Conservation (phyloP, 2,329 filamentous ascomycete genomes). For the Ophioceras dolichostomum region DNA sequence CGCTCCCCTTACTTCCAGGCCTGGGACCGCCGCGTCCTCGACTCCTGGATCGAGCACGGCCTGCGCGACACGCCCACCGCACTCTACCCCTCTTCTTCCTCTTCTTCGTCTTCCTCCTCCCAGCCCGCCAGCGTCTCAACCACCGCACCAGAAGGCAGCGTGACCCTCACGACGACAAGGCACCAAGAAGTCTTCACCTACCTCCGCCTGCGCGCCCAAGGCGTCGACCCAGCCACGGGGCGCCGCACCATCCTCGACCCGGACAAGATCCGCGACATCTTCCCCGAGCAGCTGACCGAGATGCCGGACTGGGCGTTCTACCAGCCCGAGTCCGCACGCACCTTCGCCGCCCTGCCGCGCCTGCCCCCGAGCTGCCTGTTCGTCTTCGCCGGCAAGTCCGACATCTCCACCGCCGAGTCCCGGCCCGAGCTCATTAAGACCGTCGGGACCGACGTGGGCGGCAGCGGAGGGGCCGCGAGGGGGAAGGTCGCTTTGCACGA, state of each 20-base stretch:
- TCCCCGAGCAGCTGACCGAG: conserved; percentile 19
- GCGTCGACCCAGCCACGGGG: conserved; percentile 21
- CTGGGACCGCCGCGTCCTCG: conserved; percentile 74
- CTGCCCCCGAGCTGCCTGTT: conserved; percentile 57
- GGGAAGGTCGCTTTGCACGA: conserved; percentile 57
- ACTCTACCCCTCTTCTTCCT: conserved; percentile 45
- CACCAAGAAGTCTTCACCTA: conserved; percentile 82
- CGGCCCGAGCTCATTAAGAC: conserved; percentile 45
- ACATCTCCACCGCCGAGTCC: conserved; percentile 37
- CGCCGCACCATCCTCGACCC: conserved; percentile 24
- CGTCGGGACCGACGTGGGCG: conserved; percentile 56
- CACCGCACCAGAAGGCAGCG: conserved; percentile 15
- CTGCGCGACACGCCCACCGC: conserved; percentile 61
- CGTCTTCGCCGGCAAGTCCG: conserved; percentile 51
- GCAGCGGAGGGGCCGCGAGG: conserved; percentile 50
- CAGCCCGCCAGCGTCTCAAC: conserved; percentile 23
- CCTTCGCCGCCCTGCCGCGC: conserved; percentile 42
- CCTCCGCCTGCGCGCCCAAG: conserved; percentile 45
- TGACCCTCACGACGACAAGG: conserved; percentile 70
- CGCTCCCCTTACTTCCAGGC: conserved; percentile 63
- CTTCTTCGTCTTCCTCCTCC: too few species aligned
- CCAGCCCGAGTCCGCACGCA: conserved; percentile 47
- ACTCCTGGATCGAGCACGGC: conserved; percentile 60
- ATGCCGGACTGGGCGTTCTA: conserved; percentile 45
- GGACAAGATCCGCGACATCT: conserved; percentile 31